Base-by-base conservation (phyloP, 306 rosid species). In the Cucumis cinereus region DNA sequence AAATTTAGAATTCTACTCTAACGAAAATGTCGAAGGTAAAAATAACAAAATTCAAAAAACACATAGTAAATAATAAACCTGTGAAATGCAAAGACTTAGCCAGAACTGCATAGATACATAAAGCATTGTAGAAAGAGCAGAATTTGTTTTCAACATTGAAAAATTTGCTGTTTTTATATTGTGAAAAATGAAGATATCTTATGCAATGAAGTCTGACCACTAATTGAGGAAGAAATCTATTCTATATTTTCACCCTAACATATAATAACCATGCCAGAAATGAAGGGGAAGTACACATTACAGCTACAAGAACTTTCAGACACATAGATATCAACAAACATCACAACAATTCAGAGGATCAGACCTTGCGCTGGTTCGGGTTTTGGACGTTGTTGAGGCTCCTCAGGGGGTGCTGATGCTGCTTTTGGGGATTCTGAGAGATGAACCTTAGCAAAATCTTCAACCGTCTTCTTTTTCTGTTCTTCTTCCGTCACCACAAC, bases 341-440 rank as follows among this genome's bases (percentile, higher is more conserved):
- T 55, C 77, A 36, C 78, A 82, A 73, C 78, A 82, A 73, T 81
- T 91, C 84, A 91, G 60, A 91, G 97, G 85, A 91, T 90, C 93
- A 91, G 80, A 83, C 93, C 96, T 84, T 87, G 83, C 64, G 93
- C 93, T 63, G 98, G 93, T 83, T 89, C 87, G 38, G 94, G 89
- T 81, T 84, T 90, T 16, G 91, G 80, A 52, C 89, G 69, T 22
- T 87, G 75, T 16, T 86, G 77, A 23, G 79, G 55, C 55, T 50
- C 89, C 79, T 80, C 92, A 58, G 84, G 82, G 23, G 90, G 78
- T 10, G 81, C 88, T 20, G 93, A 77, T 55, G 92, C 79, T 71
- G 90, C 86, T 78, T 81, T 90, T 68, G 79, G 94, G 68, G 96
- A 69, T 62, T 91, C 98, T 13, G 92, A 85, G 63, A 83, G 86